Base-by-base conservation (phyloP, 768 basidiomycete species). In the Termitomyces sp. region DNA sequence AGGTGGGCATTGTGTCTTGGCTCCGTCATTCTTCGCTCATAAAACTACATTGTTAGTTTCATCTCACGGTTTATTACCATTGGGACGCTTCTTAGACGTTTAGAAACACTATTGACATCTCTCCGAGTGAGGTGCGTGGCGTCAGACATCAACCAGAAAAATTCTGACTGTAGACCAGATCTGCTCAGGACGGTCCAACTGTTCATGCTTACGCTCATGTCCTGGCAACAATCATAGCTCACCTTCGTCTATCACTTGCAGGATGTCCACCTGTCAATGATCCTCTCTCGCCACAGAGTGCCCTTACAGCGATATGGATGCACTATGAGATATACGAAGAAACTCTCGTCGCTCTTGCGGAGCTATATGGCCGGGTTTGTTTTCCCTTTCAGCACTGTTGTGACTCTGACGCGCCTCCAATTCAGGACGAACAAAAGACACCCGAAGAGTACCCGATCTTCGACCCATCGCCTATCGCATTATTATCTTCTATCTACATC, bases 121-220 rank as follows among this genome's bases (percentile, higher is more conserved):
- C 66, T 87, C n/a, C 78, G 82, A 47, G 59, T 63, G 38, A 81
- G 78, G 89, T 89, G 56, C 51, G 70, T 36, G 41, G 49, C 28
- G 30, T 10, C 18, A 44, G 16, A n/a, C 32, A 22, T 53, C n/a
- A 14, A 14, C 30, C 46, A 35, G 30, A 46, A 52, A 55, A 26
- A 26, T 52, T 10, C 45, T 54, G 8, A 62, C 53, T 26, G 54
- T 59, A 36, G 47, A 35, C 8, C 52, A 85, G 82, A 61, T 76
- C 73, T 58, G 69, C 74, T 9, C 73, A 69, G 46, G 76, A 77
- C 57, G 80, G 78, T 8, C 76, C 86, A 6, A 82, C 83, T 9
- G 72, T 84, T 16, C 82, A 88, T 65, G 84, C 89, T 3, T 85
- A 90, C 61, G 78, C 81, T 0, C 87, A 91, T 66, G 76, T 82